Evolutionary conservation across 306 rosid genomes (phyloP).

Genomic region (Citrullus colocynthis): DNA sequence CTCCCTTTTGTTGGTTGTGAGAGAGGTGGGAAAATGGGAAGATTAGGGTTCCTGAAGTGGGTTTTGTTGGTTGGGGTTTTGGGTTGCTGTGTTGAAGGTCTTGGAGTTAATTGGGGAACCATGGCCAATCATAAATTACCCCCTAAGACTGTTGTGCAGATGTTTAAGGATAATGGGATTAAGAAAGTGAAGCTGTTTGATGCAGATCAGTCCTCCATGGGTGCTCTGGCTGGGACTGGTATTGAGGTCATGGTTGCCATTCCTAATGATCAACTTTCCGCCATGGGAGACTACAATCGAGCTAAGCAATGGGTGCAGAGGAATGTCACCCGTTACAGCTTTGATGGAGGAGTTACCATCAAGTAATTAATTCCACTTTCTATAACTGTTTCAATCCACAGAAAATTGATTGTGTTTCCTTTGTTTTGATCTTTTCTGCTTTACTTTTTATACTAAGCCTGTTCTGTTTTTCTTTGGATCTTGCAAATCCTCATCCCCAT

Average conservation of each 20-base stretch:
- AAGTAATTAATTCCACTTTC: slow-evolving; percentile 38
- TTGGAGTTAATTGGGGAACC: slow-evolving; percentile 98
- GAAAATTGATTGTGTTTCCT: background rate
- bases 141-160: slow-evolving; percentile 59
- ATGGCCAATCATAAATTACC: slow-evolving; percentile 67
- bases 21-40: slow-evolving; percentile 21
- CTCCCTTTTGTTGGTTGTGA: background rate
- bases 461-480: background rate
- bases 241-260: slow-evolving; percentile 95
- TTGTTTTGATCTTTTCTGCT: background rate
- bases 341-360: slow-evolving; percentile 76
- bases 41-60: slow-evolving; percentile 17
- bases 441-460: background rate
- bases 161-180: slow-evolving; percentile 82
- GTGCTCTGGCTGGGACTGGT: slow-evolving; percentile 58
- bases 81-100: slow-evolving; percentile 41
- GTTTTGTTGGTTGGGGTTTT: slow-evolving; percentile 24
- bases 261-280: slow-evolving; percentile 74
- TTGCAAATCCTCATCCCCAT: background rate
- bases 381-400: background rate
- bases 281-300: slow-evolving; percentile 38
- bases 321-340: slow-evolving; percentile 59
- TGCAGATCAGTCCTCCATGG: slow-evolving; percentile 63
- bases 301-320: slow-evolving; percentile 74
- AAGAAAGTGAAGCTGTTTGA: slow-evolving; percentile 86